phyloP scores from a whole-genome alignment of 83 land plant species.

The Picea mariana region DNA sequence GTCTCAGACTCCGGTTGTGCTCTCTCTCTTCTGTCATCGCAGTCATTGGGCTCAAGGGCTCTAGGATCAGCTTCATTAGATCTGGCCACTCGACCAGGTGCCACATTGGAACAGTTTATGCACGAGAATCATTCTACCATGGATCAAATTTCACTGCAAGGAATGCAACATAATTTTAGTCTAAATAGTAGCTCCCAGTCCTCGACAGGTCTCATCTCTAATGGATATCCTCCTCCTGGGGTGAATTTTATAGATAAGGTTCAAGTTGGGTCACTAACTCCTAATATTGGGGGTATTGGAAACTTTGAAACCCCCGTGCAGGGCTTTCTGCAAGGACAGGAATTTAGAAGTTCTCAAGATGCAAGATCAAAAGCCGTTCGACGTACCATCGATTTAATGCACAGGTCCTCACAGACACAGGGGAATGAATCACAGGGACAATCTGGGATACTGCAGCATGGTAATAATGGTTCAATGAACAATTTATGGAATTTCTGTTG shows the following conservation, averaged over 20 bases:
- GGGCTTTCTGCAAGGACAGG: constrained; percentile 25
- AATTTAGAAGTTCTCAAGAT: constrained; percentile 21
- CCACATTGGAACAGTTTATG: constrained; percentile 16
- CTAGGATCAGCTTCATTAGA: constrained; percentile 28
- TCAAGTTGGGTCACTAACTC: constrained; percentile 26
- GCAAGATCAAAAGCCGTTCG: constrained; percentile 19
- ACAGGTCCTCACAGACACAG: constrained; percentile 35
- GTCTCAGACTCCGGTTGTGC: constrained; percentile 53
- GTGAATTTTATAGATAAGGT: constrained; percentile 21
- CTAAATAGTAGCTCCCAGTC: constrained; percentile 22
- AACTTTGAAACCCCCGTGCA: constrained; percentile 23
- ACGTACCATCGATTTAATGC: constrained; percentile 38
- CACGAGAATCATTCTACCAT: constrained; percentile 19
- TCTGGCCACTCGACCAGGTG: constrained; percentile 20
- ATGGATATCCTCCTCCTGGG: constrained; percentile 28
- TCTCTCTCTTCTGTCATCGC: constrained; percentile 83
- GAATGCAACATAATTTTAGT: constrained; percentile 20
- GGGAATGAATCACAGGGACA: constrained; percentile 35
- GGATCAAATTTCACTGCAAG: constrained; percentile 11
- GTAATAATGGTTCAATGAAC: constrained; percentile 16
- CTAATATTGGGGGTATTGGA: constrained; percentile 22
- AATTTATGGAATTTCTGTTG: constrained; percentile 19
- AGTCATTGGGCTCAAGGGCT: constrained; percentile 34
- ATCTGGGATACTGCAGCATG: constrained; percentile 24
- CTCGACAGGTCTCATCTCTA: constrained; percentile 21